Percentiles rank a stretch among this genome's conserved stretches.
These are phyloP conservation scores for Dioscorea dumetorum DNA, from an alignment of 106 monocot genomes.

Conservation along the genomic window DNA sequence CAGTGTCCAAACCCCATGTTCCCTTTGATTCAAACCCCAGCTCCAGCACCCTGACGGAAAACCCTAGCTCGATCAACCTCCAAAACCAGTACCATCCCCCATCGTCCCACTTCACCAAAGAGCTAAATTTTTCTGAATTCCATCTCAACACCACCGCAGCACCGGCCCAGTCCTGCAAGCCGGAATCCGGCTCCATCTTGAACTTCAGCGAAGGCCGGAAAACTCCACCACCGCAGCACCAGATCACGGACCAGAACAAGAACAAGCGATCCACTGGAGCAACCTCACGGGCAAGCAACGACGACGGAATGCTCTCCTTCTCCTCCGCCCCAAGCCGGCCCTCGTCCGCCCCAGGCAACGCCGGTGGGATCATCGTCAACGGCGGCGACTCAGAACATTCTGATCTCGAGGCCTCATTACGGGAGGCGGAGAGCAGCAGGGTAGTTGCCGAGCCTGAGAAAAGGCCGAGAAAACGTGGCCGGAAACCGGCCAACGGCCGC, in stretches of 20 bases:
- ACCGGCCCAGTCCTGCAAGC: constrained; percentile 33
- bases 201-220: constrained; percentile 47
- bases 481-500: constrained; percentile 86
- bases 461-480: constrained; percentile 67
- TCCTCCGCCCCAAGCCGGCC: constrained; percentile 33
- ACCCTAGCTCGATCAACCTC: constrained; percentile 28
- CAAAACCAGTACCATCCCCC: constrained; percentile 13
- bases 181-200: constrained; percentile 48
- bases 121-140: constrained; percentile 44
- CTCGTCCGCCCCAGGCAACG: constrained; percentile 3
- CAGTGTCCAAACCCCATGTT: constrained; percentile 34
- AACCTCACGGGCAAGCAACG: constrained; percentile 38
- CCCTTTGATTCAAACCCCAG: constrained; percentile 28
- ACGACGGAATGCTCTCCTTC: constrained; percentile 83
- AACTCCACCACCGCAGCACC: constrained; percentile 15
- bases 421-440: constrained; percentile 61
- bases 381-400: constrained; percentile 67
- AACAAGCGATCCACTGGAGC: constrained; percentile 38
- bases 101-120: constrained; percentile 15
- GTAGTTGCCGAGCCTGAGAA: constrained; percentile 40
- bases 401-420: constrained; percentile 67
- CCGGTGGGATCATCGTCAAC: constrained; percentile 8
- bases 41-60: constrained; percentile 42
- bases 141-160: constrained; percentile 11
- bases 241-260: constrained; percentile 18